phyloP scores from a whole-genome alignment of 2,329 filamentous ascomycete species.

The Grosmannia serpens region DNA sequence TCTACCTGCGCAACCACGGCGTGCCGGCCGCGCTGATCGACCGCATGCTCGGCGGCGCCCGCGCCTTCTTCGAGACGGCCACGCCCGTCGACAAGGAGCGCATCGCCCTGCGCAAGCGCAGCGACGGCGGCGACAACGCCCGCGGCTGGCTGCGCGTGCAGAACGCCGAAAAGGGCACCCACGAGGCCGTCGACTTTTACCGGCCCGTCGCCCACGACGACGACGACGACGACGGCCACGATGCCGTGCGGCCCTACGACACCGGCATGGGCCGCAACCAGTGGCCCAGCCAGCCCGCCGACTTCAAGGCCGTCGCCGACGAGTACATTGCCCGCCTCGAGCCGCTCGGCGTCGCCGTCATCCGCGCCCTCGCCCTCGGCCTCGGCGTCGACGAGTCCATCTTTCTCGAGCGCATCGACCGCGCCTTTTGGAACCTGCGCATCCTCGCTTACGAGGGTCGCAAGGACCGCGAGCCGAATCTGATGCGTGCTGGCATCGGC shows the following conservation, averaged over 20 bases:
- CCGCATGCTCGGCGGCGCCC: conserved; percentile 5
- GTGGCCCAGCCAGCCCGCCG: conserved; percentile 1
- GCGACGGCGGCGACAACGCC: conserved; percentile 5
- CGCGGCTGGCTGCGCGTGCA: conserved; percentile 5
- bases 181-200: conserved; percentile 6
- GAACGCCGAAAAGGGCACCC: conserved; percentile 1
- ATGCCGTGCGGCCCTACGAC: neutral
- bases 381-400: conserved; percentile 1
- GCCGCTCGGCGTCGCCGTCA: neutral
- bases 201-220: neutral
- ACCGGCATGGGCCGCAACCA: conserved; percentile 4
- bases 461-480: neutral
- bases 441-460: conserved; percentile 5
- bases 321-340: neutral
- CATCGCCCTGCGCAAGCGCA: neutral
- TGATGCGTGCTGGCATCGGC: neutral
- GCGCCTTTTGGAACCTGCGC: conserved; percentile 6
- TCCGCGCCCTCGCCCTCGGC: neutral
- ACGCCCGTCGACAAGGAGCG: neutral
- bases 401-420: conserved; percentile 3
- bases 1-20: conserved; percentile 41
- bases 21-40: conserved; percentile 22
- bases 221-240: neutral
- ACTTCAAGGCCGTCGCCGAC: conserved; percentile 1
- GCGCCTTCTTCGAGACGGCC: conserved; percentile 3